These are phyloP conservation scores for Solanum piurae DNA, from an alignment of 257 asterid species.

Conservation along the genomic window DNA sequence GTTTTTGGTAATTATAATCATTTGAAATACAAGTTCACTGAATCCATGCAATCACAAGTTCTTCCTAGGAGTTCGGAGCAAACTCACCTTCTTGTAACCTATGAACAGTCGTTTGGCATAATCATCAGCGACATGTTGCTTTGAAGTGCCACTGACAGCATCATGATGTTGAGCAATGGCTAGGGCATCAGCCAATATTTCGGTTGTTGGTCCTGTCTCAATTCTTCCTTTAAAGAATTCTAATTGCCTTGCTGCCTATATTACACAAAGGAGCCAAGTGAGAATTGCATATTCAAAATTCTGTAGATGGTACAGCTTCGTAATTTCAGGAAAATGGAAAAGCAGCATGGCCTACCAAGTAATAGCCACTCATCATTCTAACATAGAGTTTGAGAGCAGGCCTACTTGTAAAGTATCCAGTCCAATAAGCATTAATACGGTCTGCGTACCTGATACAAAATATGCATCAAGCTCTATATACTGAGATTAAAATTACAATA, in stretches of 20 bases:
- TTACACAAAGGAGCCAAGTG: constrained; percentile 8
- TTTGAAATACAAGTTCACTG: background rate
- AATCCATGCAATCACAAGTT: background rate
- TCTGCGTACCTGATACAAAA: constrained; percentile 74
- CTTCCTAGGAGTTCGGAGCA: background rate
- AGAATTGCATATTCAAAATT: constrained; percentile 12
- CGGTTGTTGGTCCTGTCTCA: constrained; percentile 61
- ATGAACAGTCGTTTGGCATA: constrained; percentile 86
- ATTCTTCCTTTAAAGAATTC: constrained; percentile 67
- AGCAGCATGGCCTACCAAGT: constrained; percentile 43
- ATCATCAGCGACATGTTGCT: constrained; percentile 95
- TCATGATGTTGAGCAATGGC: constrained; percentile 96
- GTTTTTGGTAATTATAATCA: constrained; percentile 3
- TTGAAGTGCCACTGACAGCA: constrained; percentile 85
- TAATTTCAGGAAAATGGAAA: background rate
- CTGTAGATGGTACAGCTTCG: background rate
- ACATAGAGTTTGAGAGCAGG: constrained; percentile 80
- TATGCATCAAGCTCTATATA: background rate
- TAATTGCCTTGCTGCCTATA: constrained; percentile 93
- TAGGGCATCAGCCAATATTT: constrained; percentile 69
- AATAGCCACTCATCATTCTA: constrained; percentile 83
- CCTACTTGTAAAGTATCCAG: constrained; percentile 94
- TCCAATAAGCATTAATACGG: constrained; percentile 84
- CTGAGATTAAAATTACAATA: background rate
- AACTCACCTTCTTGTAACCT: constrained; percentile 76